phyloP scores from a whole-genome alignment of 768 basidiomycete species.

The Psilocybe azurescens region DNA sequence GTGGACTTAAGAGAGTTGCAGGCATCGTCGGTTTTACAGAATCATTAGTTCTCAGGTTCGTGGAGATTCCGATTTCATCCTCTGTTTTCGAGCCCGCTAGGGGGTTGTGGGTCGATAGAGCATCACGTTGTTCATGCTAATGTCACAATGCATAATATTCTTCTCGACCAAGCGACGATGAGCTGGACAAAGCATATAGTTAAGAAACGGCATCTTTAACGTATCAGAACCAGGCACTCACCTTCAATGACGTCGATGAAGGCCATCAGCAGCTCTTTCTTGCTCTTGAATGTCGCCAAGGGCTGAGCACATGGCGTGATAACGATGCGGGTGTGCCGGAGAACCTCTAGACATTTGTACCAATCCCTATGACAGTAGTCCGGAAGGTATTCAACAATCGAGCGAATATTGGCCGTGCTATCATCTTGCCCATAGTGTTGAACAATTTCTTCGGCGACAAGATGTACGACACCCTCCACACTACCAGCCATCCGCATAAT shows the following conservation, averaged over 20 bases:
- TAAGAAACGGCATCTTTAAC: too few species aligned
- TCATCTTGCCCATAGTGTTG: neutral
- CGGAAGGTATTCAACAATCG: neutral
- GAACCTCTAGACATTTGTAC: neutral
- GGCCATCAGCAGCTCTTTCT: slow-evolving; percentile 4
- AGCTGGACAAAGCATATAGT: neutral
- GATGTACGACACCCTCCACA: slow-evolving; percentile 1
- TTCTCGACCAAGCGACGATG: slow-evolving; percentile 2
- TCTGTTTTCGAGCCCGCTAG: too few species aligned
- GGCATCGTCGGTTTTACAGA: too few species aligned
- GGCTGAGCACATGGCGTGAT: slow-evolving; percentile 1
- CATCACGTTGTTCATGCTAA: slow-evolving; percentile 28
- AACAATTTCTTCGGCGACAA: slow-evolving; percentile 5
- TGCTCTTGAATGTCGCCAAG: neutral
- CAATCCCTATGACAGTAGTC: neutral
- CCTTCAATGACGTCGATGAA: slow-evolving; percentile 10
- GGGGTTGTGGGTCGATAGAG: slow-evolving; percentile 1
- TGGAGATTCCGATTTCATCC: too few species aligned
- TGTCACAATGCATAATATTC: slow-evolving; percentile 28
- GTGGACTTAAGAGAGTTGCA: too few species aligned
- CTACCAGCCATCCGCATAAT: neutral
- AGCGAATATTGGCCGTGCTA: neutral
- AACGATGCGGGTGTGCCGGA: neutral
- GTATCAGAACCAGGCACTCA: neutral
- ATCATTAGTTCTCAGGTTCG: too few species aligned